Evolutionary conservation across 768 basidiomycete genomes (phyloP).

Genomic region (Tremella yokohamensis): DNA sequence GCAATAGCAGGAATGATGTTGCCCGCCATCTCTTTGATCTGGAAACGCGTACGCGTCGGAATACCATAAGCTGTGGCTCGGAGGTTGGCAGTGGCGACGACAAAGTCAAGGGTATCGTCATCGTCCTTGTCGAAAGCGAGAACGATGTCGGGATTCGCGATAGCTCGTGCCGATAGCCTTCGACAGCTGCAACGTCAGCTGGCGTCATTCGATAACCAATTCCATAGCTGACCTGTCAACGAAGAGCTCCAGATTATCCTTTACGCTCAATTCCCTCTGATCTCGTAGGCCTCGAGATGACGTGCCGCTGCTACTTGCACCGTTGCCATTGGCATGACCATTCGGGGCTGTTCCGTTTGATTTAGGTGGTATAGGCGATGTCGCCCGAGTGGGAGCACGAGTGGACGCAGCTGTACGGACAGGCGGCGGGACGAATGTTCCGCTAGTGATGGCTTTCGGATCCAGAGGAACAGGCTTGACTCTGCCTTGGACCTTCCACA

Average conservation of each 20-base stretch:
- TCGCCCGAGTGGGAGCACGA: conserved; percentile 13
- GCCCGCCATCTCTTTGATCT: conserved; percentile 95
- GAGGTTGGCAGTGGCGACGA: conserved; percentile 88
- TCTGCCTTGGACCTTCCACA: conserved; percentile 77
- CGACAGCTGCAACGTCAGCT: conserved; percentile 61
- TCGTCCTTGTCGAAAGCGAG: conserved; percentile 96
- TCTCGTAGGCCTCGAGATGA: conserved; percentile 61
- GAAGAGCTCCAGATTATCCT: conserved; percentile 79
- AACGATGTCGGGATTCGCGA: conserved; percentile 51
- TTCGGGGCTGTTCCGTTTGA: conserved; percentile 2
- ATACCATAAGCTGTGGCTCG: conserved; percentile 89
- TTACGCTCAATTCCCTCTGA: conserved; percentile 69
- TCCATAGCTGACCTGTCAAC: conserved; percentile 63
- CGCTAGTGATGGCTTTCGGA: conserved; percentile 69
- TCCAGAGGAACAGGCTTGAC: conserved; percentile 81
- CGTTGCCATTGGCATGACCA: conserved; percentile 8
- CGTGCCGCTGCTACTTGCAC: conserved; percentile 24
- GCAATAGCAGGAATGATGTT: conserved; percentile 99
- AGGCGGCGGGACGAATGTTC: conserved; percentile 57
- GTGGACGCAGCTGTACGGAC: conserved; percentile 39
- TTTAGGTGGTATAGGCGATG: too few species aligned
- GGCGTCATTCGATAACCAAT: not conserved
- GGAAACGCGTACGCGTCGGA: conserved; percentile 83
- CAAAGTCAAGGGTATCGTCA: conserved; percentile 93
- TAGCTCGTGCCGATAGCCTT: conserved; percentile 67